phyloP scores from a whole-genome alignment of 306 rosid genomes.

The Lablab purpureus region DNA sequence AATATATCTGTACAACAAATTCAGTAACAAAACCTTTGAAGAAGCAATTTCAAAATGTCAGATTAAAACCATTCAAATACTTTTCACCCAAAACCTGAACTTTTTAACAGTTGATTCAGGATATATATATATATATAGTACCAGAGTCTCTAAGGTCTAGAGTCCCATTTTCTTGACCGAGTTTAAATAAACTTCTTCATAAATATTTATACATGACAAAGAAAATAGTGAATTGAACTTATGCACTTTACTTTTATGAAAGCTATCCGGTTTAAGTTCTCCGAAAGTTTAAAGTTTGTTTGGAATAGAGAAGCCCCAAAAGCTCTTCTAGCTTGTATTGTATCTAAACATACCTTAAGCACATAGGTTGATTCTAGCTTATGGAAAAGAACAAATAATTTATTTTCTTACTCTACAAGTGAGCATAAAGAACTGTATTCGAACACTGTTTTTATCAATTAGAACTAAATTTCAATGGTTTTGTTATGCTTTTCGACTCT shows the following conservation, averaged over 20 bases:
- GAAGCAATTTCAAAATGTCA: background rate
- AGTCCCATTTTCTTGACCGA: background rate
- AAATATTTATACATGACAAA: background rate
- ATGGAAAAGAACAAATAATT: background rate
- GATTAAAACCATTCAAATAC: background rate
- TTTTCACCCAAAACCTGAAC: conserved; percentile 15
- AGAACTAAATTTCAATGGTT: background rate
- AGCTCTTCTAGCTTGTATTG: too few species aligned
- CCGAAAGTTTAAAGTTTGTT: background rate
- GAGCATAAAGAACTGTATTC: background rate
- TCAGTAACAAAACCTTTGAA: background rate
- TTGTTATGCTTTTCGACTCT: background rate
- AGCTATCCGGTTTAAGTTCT: background rate
- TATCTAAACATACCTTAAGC: background rate
- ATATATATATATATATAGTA: background rate
- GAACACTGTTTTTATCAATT: background rate
- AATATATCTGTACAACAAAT: background rate
- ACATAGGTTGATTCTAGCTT: background rate
- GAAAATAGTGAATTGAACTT: background rate
- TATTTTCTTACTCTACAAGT: background rate
- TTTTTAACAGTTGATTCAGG: background rate
- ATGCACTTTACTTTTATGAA: background rate
- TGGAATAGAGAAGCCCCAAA: background rate
- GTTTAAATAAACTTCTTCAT: background rate
- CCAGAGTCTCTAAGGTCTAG: background rate